These are phyloP conservation scores for Skeletonema potamos DNA, from an alignment of 108 stramenopile species.

Conservation along the genomic window DNA sequence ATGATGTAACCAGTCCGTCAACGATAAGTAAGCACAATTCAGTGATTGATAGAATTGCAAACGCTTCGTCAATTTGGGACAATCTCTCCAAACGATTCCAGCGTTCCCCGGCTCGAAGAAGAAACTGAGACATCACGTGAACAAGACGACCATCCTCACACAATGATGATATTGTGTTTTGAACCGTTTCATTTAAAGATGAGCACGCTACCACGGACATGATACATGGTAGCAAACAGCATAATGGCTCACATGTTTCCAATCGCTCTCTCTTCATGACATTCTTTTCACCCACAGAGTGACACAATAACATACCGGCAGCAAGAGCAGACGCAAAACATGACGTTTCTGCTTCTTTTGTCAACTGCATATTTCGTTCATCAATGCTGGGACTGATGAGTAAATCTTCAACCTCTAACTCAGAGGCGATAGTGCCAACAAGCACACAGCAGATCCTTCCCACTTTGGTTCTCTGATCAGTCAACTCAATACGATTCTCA, in stretches of 20 bases:
- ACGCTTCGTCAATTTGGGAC: neutral
- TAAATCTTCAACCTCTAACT: conserved; percentile 36
- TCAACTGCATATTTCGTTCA: neutral
- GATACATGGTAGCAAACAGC: conserved; percentile 26
- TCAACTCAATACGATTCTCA: neutral
- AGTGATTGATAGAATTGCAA: conserved; percentile 10
- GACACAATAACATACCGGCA: conserved; percentile 14
- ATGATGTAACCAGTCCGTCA: neutral
- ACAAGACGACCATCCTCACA: conserved; percentile 14
- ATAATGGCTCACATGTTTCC: conserved; percentile 16
- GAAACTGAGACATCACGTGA: conserved; percentile 10
- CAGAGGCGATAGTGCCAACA: conserved; percentile 38
- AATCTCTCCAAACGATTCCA: neutral
- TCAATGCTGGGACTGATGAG: neutral
- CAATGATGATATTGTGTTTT: neutral
- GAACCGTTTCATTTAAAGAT: neutral
- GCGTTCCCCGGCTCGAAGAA: conserved; percentile 4
- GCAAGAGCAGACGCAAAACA: conserved; percentile 23
- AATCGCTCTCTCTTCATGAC: neutral
- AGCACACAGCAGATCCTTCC: conserved; percentile 25
- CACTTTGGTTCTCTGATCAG: neutral
- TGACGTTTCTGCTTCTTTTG: neutral
- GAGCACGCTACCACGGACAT: conserved; percentile 14
- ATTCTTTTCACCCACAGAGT: conserved; percentile 4
- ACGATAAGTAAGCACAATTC: conserved; percentile 1